Evolutionary conservation across 2,329 filamentous ascomycete species (phyloP).

Genomic region (Apiospora aurea): DNA sequence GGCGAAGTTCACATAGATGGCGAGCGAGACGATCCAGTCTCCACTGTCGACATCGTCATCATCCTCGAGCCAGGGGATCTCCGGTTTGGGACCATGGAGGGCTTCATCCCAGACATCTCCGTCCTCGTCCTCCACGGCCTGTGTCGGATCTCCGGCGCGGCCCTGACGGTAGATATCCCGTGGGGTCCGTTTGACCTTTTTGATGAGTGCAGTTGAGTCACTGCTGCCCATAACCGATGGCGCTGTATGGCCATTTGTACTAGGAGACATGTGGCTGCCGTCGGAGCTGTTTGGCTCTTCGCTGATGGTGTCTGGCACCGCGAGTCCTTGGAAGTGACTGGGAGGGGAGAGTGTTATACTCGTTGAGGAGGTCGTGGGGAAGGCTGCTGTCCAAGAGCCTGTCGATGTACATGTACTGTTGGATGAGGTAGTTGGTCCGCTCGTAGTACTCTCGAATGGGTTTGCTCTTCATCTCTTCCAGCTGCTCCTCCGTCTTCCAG

Average conservation of each 20-base stretch:
- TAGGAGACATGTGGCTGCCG: neutral
- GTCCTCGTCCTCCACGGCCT: constrained; percentile 67
- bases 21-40: constrained; percentile 79
- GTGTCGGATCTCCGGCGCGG: constrained; percentile 55
- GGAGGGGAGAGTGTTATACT: constrained; percentile 75
- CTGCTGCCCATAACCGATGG: constrained; percentile 22
- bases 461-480: constrained; percentile 71
- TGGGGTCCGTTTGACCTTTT: constrained; percentile 78
- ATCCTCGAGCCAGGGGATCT: constrained; percentile 74
- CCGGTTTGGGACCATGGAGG: constrained; percentile 51
- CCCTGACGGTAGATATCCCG: constrained; percentile 84
- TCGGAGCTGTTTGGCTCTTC: constrained; percentile 63
- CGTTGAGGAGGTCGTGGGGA: constrained; percentile 90
- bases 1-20: constrained; percentile 84
- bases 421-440: constrained; percentile 85
- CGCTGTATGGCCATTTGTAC: neutral
- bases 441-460: constrained; percentile 88
- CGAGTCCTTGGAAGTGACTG: constrained; percentile 59
- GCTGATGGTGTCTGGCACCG: constrained; percentile 77
- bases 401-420: constrained; percentile 94
- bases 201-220: constrained; percentile 33
- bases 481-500: constrained; percentile 80
- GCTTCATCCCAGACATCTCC: constrained; percentile 47
- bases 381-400: constrained; percentile 87
- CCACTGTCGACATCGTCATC: constrained; percentile 76